phyloP scores from a whole-genome alignment of 352 stramenopile genomes.

The Globisporangium rhizosaccharum region DNA sequence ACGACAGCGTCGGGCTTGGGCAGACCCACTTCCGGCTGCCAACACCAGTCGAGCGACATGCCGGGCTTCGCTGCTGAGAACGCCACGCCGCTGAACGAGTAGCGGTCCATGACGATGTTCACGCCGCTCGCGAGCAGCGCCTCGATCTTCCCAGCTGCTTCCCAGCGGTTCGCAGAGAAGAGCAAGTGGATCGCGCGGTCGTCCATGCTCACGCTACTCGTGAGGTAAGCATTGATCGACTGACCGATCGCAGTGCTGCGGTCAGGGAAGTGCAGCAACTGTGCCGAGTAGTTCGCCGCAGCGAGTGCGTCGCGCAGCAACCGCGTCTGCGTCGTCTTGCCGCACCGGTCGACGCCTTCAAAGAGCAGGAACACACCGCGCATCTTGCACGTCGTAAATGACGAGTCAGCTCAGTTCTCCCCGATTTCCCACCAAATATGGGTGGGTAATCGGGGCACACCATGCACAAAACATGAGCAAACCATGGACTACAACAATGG shows the following conservation, averaged over 20 bases:
- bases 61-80: conserved; percentile 96
- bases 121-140: conserved; percentile 68
- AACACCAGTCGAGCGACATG: conserved; percentile 96
- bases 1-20: conserved; percentile 96
- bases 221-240: conserved; percentile 97
- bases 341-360: conserved; percentile 98
- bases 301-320: conserved; percentile 73
- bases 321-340: conserved; percentile 99
- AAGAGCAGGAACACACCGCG: conserved; percentile 98
- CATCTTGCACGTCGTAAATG: too few relatives aligned
- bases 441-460: too few relatives aligned
- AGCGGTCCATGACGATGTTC: conserved; percentile 97
- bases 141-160: conserved; percentile 81
- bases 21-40: conserved; percentile 94
- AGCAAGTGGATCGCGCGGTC: conserved; percentile 98
- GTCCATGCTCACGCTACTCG: conserved; percentile 86
- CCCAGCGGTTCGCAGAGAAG: conserved; percentile 99
- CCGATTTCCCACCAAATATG: too few relatives aligned
- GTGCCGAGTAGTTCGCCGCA: conserved; percentile 14
- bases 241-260: conserved; percentile 90
- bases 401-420: too few relatives aligned
- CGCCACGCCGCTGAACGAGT: conserved; percentile 96
- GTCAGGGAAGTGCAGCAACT: conserved; percentile 80
- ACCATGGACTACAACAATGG: too few relatives aligned
- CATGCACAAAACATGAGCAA: too few relatives aligned